Base-by-base conservation (phyloP, 805 yeast species). In the Starmerella kuoi region DNA sequence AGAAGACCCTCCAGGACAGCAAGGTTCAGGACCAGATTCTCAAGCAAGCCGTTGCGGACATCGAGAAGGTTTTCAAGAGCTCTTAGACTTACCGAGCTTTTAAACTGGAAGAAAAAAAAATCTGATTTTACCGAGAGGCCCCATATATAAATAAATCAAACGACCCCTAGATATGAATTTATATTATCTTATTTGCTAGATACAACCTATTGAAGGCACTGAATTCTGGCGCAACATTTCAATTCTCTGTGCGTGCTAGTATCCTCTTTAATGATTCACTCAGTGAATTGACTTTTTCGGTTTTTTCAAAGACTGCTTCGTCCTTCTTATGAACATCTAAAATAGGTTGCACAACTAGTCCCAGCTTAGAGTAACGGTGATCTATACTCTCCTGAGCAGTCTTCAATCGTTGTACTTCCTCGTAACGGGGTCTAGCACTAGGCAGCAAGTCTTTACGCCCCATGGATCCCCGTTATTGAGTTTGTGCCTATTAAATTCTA, bases 21-120 rank as follows among this genome's bases (percentile, higher is more conserved):
- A 83, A 83, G 72, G 85, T 87, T 81, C 96, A 88, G 74, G 94
- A 85, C 55, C 79, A 71, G 66, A 80, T 85, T 43, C 79, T 91
- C 65, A 74, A 77, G 59, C 96, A 91, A 73, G 76, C 96, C 55
- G 79, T 91, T 56, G 72, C 82, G 59, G 97, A 91, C 60, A 73
- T 88, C 58, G 98, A 91, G 76, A 79, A 75, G 66, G 68, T 81
- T 64, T 85, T 85, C 52, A 55, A 53, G 52, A 44, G 47, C 46
- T 50, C 51, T 28, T 39, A 45, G 41, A 23, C 25, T 14, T 25
- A 11, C 14, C 14, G 28, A 11, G 9, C 28, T 25, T 25, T 9
- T 11, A 25, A 11, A 9, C 28, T 25, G 14, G 12, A 11, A 11
- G 12, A 25, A 25, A 25, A 25, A 14, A 25, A 11, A 8, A 20